Evolutionary conservation across 805 yeast genomes (phyloP).

Genomic region (Cyberlindnera meyerae): DNA sequence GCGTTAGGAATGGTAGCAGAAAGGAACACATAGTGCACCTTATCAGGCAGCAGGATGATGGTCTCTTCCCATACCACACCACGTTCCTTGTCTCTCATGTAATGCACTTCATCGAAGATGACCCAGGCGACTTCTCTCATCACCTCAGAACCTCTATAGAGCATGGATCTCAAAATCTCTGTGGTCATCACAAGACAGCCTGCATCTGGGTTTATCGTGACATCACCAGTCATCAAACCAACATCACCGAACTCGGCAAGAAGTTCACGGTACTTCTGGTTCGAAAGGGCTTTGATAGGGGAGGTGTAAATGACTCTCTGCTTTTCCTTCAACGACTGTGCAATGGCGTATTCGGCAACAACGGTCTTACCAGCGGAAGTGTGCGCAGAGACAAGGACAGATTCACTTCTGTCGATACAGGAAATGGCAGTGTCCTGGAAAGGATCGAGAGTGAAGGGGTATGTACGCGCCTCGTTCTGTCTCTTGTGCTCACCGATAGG

Average conservation of each 20-base stretch:
- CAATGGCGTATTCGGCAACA: conserved; percentile 97
- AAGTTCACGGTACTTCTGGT: conserved; percentile 87
- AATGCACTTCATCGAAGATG: conserved; percentile 95
- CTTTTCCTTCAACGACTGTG: conserved; percentile 92
- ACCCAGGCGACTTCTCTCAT: conserved; percentile 99
- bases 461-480: conserved; percentile 72
- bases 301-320: conserved; percentile 93
- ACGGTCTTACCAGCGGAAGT: conserved; percentile 99
- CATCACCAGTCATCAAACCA: conserved; percentile 99
- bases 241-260: conserved; percentile 90
- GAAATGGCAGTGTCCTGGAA: conserved; percentile 96
- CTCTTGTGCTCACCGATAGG: conserved; percentile 89
- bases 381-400: conserved; percentile 95
- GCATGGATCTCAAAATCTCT: conserved; percentile 94
- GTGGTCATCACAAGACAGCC: conserved; percentile 98
- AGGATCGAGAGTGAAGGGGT: conserved; percentile 92
- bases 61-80: conserved; percentile 99
- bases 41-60: conserved; percentile 89
- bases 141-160: conserved; percentile 94
- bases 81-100: conserved; percentile 95
- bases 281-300: conserved; percentile 87
- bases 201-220: conserved; percentile 96
- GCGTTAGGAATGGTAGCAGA: conserved; percentile 98
- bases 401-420: conserved; percentile 90
- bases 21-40: conserved; percentile 87